These are phyloP conservation scores for Pichia deserticola DNA, from an alignment of 805 yeast genomes.

Conservation along the genomic window DNA sequence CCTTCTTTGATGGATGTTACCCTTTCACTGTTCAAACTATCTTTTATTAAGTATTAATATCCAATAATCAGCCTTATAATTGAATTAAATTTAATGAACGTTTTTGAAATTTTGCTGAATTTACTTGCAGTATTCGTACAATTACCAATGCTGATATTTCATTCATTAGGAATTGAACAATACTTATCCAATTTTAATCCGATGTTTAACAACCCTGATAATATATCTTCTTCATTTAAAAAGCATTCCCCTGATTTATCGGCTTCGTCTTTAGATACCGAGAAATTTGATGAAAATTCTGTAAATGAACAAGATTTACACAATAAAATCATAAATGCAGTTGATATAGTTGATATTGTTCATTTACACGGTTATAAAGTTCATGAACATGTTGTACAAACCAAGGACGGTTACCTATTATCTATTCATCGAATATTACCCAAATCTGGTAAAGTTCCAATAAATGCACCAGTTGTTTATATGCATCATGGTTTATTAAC, in stretches of 20 bases:
- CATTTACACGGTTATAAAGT: constrained; percentile 50
- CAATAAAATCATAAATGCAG: constrained; percentile 18
- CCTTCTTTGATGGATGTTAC: too few species aligned
- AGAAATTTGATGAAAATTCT: background rate
- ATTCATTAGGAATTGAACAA: constrained; percentile 17
- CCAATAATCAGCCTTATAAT: too few species aligned
- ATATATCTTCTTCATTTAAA: constrained; percentile 11
- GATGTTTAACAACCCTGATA: constrained; percentile 17
- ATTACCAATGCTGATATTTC: constrained; percentile 18
- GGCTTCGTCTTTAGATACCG: background rate
- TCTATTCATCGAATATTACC: constrained; percentile 61
- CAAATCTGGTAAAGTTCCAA: constrained; percentile 10
- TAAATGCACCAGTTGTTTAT: constrained; percentile 45
- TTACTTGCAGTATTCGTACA: constrained; percentile 13
- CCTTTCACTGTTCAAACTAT: too few species aligned
- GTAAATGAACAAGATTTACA: constrained; percentile 2
- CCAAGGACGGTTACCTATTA: constrained; percentile 72
- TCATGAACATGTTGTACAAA: constrained; percentile 72
- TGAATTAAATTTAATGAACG: background rate
- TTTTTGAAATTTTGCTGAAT: background rate
- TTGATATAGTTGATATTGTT: constrained; percentile 28
- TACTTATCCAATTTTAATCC: constrained; percentile 11
- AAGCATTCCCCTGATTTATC: background rate
- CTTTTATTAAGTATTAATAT: too few species aligned
- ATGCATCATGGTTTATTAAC: constrained; percentile 87